Evolutionary conservation across 148 eudicot species (phyloP), one percentile per base, ranked within the genome.

Genomic region (Camellia japonica): DNA sequence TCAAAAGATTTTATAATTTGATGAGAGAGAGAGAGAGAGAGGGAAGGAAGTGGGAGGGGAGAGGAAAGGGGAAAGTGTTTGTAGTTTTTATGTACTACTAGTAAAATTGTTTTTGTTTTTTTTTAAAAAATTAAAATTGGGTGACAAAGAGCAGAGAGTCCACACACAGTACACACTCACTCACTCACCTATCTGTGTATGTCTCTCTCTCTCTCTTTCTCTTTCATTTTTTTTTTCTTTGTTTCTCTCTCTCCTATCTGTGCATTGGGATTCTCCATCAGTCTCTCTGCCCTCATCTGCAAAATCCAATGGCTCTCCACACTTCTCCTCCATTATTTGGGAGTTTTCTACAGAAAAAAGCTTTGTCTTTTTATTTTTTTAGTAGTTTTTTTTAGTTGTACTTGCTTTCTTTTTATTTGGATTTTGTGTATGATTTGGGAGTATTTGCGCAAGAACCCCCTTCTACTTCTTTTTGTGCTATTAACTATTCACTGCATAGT

Each of bases 261-360:
- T 62, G 77, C 82, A 72, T 80, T 63, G 78, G 82, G 78, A 80
- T 80, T 80, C 82, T 65, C 63, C 82, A 80, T 63, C 7, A 4
- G 42, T 46, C 51, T 71, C 63, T 71, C 71, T 47, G 11, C 16
- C 51, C 68, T 64, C 73, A 74, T 19, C 78, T 73, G 77, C 77
- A 73, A 72, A 20, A 74, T 80, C 73, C 78, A 66, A 74, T 73
- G 82, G 78, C 82, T 54, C 82, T 68, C 81, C 81, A 79, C 81
- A 20, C 65, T 58, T 55, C 81, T 19, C 78, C 73, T 80, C 82
- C 82, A 80, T 74, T 80, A 80, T 80, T 80, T 80, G 78, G 63
- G 51, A 66, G 18, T 62, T 59, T 71, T 42, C 38, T 41, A 7
- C 20, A 63, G 46, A 43, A 47, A 43, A 61, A 65, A 60, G 59